Percentiles rank a stretch among this genome's conserved stretches.
Conservation (phyloP, 1,284 basidiomycete genomes). For the Coniferiporia weirii region DNA sequence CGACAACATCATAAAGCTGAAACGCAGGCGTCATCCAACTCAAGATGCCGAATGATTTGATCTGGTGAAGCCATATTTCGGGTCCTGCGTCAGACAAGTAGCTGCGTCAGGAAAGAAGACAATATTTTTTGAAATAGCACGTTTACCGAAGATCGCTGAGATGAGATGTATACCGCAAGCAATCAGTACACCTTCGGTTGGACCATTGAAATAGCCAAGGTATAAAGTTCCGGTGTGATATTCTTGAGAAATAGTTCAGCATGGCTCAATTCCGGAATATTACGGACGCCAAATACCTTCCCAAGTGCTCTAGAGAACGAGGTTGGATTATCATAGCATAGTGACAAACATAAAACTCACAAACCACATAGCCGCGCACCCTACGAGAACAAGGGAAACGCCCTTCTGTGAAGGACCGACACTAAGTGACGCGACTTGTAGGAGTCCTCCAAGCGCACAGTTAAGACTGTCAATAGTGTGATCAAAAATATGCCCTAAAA, state of each 20-base stretch:
- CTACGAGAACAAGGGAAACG: conserved; percentile 19
- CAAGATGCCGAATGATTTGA: conserved; percentile 9
- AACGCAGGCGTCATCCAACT: conserved; percentile 4
- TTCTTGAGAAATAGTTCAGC: conserved; percentile 13
- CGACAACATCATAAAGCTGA: conserved; percentile 12
- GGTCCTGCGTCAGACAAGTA: conserved; percentile 11
- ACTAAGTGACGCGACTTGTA: conserved; percentile 21
- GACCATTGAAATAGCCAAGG: conserved; percentile 24
- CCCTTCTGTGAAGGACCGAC: conserved; percentile 19
- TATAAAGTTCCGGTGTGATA: conserved; percentile 24
- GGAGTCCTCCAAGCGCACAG: conserved; percentile 20
- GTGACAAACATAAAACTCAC: conserved; percentile 15
- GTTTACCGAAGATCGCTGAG: conserved; percentile 20
- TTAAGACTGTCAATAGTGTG: conserved; percentile 25
- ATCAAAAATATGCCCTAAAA: conserved; percentile 24
- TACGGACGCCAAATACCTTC: conserved; percentile 19
- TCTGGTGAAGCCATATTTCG: conserved; percentile 16
- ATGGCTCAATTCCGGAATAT: not conserved
- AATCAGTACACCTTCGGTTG: conserved; percentile 23
- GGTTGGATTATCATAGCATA: not conserved
- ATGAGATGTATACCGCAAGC: conserved; percentile 22
- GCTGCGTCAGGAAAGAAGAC: not conserved
- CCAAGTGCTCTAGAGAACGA: conserved; percentile 22
- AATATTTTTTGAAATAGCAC: not conserved
- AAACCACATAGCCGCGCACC: conserved; percentile 23